Evolutionary conservation across 2,329 filamentous ascomycete species (phyloP), one percentile per base, ranked within the genome.

Genomic region (Pezicula carpinea): DNA sequence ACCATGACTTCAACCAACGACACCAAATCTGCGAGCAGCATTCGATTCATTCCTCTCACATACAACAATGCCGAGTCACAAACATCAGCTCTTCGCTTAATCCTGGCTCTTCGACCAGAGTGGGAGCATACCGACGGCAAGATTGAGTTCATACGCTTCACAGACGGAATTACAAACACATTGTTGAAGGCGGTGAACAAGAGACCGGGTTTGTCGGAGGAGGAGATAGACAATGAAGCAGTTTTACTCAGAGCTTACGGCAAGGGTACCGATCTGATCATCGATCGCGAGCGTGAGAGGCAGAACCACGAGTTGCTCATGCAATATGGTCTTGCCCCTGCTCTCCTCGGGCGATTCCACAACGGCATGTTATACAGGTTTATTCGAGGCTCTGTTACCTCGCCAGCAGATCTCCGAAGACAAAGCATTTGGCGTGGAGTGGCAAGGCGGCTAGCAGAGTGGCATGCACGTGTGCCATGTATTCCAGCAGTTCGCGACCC

Each of bases 131-230:
- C 79, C 31, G 81, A 83, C 54, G 86, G 87, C 48, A 79, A 84
- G 36, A 77, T 99, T 59, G 83, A 93, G 61, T 89, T 97, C 64
- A 77, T 89, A 56, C 85, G 87, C 54, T 99, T 97, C 73, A 99
- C 90, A 33, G 93, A 99, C 62, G 93, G 93, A 63, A 99, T 97
- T 70, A 99, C 93, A 56, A 99, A 99, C 70, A 97, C 91, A 42
- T 73, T 92, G 41, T 75, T 90, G 53, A 91, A 91, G 66, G 83
- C 84, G n/a, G 70, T 87, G 62, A 88, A 89, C 65, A 79, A 75
- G 56, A 75, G 74, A 47, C 75, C 80, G 13, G 88, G 87, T 42
- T 74, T 85, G 55, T 84, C 87, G 43, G 79, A 86, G 59, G 81
- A 90, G 44, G 79, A 90, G 59, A 77, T 92, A 56, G 91, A 97